Evolutionary conservation across 352 stramenopile genomes (phyloP).

Genomic region (Pythium utonaiense): DNA sequence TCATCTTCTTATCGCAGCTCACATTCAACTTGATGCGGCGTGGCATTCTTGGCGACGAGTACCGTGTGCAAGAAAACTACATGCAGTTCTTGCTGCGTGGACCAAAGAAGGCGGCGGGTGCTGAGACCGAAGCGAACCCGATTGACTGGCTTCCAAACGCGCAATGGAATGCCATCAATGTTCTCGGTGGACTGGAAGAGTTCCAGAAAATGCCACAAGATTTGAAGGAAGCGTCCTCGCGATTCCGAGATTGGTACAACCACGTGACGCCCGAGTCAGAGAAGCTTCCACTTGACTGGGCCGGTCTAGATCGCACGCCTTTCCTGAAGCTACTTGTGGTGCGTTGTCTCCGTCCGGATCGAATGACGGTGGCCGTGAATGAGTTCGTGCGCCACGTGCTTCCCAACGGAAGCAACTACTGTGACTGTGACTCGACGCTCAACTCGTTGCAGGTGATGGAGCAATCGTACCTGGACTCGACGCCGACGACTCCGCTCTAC

Average conservation of each 20-base stretch:
- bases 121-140: slow-evolving; percentile 55
- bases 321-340: slow-evolving; percentile 95
- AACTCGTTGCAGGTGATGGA: slow-evolving; percentile 94
- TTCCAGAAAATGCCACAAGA: slow-evolving; percentile 95
- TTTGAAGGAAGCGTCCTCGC: slow-evolving; percentile 84
- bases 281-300: slow-evolving; percentile 90
- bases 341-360: slow-evolving; percentile 92
- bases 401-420: slow-evolving; percentile 74
- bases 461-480: slow-evolving; percentile 91
- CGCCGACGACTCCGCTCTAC: slow-evolving; percentile 94
- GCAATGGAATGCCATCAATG: slow-evolving; percentile 84
- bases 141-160: slow-evolving; percentile 88
- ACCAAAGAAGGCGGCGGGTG: slow-evolving; percentile 42
- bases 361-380: slow-evolving; percentile 90
- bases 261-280: slow-evolving; percentile 76
- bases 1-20: slow-evolving; percentile 89
- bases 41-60: slow-evolving; percentile 88
- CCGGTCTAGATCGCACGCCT: slow-evolving; percentile 88
- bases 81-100: slow-evolving; percentile 93
- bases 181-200: slow-evolving; percentile 90
- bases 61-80: slow-evolving; percentile 92
- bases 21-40: slow-evolving; percentile 80
- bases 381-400: slow-evolving; percentile 90
- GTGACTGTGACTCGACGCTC: slow-evolving; percentile 87
- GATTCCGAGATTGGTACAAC: slow-evolving; percentile 93